Evolutionary conservation across 1,284 basidiomycete species (phyloP).

Genomic region (Mycena sp.): DNA sequence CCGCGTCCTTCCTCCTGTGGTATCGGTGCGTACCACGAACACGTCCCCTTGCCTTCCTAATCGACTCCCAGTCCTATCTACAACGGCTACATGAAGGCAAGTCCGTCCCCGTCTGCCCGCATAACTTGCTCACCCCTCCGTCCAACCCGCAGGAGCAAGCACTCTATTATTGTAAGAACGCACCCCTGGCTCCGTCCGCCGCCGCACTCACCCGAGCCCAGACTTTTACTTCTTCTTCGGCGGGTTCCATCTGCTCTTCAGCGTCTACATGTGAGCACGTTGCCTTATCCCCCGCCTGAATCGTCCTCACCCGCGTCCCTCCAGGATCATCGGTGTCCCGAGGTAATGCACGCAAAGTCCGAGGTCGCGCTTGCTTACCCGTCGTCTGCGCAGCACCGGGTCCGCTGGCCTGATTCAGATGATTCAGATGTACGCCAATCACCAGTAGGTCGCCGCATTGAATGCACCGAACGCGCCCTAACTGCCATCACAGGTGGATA

Average conservation of each 20-base stretch:
- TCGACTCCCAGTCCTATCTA: conserved; percentile 81
- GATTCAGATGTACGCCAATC: conserved; percentile 76
- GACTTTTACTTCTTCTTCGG: conserved; percentile 96
- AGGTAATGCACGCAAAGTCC: conserved; percentile 49
- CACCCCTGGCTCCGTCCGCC: conserved; percentile 36
- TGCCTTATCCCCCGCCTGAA: conserved; percentile 28
- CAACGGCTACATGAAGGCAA: conserved; percentile 95
- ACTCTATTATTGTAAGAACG: conserved; percentile 78
- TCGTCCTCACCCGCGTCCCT: conserved; percentile 32
- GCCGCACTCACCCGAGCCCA: conserved; percentile 49
- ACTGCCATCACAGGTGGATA: conserved; percentile 58
- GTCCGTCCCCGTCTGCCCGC: conserved; percentile 34
- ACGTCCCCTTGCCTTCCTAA: conserved; percentile 26
- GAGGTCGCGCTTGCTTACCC: conserved; percentile 21
- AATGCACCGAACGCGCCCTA: conserved; percentile 4
- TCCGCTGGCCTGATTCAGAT: conserved; percentile 96
- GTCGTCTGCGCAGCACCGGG: conserved; percentile 74
- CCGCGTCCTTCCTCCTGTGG: conserved; percentile 91
- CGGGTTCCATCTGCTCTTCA: conserved; percentile 93
- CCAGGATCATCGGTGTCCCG: conserved; percentile 89
- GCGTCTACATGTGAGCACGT: conserved; percentile 83
- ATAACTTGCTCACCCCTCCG: conserved; percentile 27
- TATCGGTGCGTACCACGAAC: conserved; percentile 67
- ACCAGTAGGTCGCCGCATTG: conserved; percentile 24
- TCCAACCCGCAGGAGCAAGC: conserved; percentile 74